These are phyloP conservation scores for Cryptococcus wingfieldii DNA, from an alignment of 1,284 basidiomycete genomes.

Conservation along the genomic window DNA sequence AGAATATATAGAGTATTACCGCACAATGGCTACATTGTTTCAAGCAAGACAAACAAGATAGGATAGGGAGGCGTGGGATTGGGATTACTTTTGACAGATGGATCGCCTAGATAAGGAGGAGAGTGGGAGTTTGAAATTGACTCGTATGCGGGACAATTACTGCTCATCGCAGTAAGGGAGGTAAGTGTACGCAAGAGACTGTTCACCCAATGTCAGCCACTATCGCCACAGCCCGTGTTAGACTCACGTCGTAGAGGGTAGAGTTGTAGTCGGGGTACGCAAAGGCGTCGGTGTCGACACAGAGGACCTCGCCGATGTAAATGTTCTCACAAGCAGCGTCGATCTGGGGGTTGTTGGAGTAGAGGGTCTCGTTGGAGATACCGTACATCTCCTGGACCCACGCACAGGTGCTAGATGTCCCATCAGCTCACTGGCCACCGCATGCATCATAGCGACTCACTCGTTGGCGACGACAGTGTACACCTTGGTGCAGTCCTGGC, in stretches of 20 bases:
- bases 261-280: constrained; percentile 42
- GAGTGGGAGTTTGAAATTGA: too few relatives aligned
- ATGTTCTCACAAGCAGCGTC: constrained; percentile 47
- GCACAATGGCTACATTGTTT: too few relatives aligned
- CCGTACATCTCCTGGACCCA: constrained; percentile 39
- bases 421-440: neutral
- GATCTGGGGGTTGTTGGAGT: constrained; percentile 50
- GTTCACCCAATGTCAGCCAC: neutral
- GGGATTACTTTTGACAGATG: too few relatives aligned
- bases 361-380: constrained; percentile 41
- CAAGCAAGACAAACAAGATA: too few relatives aligned
- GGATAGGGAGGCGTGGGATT: too few relatives aligned
- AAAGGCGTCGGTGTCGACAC: constrained; percentile 42
- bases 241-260: constrained; percentile 39
- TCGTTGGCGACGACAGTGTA: constrained; percentile 47
- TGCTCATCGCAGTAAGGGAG: constrained; percentile 37
- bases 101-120: too few relatives aligned
- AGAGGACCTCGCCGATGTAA: constrained; percentile 51
- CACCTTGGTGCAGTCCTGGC: constrained; percentile 46
- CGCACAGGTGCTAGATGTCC: constrained; percentile 40
- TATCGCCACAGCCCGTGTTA: neutral
- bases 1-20: too few relatives aligned
- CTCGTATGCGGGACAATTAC: too few relatives aligned
- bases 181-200: constrained; percentile 43
- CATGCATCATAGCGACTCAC: constrained; percentile 20